Evolutionary conservation across 2,329 filamentous ascomycete genomes (phyloP).

Genomic region (Colletotrichum limetticola): DNA sequence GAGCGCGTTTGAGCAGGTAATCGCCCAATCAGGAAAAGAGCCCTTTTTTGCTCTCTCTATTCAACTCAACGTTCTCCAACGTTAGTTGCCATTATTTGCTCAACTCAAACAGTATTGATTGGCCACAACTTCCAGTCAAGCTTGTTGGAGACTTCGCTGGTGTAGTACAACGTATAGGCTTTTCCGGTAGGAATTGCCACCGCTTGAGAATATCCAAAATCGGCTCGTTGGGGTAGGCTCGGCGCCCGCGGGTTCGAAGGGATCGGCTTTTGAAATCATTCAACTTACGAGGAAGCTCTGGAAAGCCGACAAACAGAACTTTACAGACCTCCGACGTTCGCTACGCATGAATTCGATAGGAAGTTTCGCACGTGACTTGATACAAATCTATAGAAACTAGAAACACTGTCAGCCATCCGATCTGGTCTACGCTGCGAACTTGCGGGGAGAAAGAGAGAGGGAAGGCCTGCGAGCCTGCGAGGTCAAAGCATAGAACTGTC

Average conservation of each 20-base stretch:
- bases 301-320: neutral
- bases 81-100: constrained; percentile 16
- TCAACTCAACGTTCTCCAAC: neutral
- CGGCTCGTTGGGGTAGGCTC: constrained; percentile 1
- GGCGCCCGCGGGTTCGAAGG: neutral
- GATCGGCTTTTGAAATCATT: neutral
- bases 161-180: neutral
- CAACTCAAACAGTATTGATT: neutral
- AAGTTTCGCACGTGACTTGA: neutral
- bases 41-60: neutral
- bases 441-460: neutral
- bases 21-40: constrained; percentile 21
- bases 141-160: neutral
- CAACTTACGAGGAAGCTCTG: neutral
- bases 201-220: constrained; percentile 1
- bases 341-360: neutral
- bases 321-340: neutral
- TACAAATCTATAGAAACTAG: neutral
- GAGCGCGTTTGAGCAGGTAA: constrained; percentile 35
- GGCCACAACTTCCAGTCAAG: neutral
- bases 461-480: neutral
- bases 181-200: neutral
- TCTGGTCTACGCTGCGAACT: neutral
- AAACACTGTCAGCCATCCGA: constrained; percentile 1
- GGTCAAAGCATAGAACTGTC: neutral